Base-by-base conservation (phyloP, 2,329 filamentous ascomycete genomes). In the Gnomoniopsis smithogilvyi region DNA sequence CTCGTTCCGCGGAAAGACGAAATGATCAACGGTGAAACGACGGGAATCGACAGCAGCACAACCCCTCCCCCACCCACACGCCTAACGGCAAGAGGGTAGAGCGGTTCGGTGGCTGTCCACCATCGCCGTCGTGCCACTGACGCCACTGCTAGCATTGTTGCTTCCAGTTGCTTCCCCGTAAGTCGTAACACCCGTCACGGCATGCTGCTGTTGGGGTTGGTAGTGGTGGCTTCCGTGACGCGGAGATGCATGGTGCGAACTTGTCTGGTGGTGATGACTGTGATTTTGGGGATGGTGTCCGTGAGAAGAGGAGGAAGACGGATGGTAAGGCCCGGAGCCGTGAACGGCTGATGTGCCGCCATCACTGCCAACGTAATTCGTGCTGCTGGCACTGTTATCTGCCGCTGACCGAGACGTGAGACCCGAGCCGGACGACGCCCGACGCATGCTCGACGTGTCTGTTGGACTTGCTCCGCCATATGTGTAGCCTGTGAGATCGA, bases 401-500 rank as follows among this genome's bases (percentile, higher is more conserved):
- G 50, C 53, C 8, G 53, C 30, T 2, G 60, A 62, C n/a, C 57
- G 60, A 24, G 50, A 54, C 2, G 60, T 62, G 49, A 60, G 34
- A 26, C 57, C 57, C 19, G 60, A 59, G 6, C 49, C 56, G 15
- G 60, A 54, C 6, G 60, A 62, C 2, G 57, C 56, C 19, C 60
- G 60, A 17, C 57, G 57, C 21, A 62, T 36, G 53, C 57, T 54
- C 12, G 60, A 54, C 14, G 57, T 46, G 21, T 60, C 60, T 54
- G 53, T 45, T 38, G 60, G 60, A 51, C 60, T 60, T 55, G 66
- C 66, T 52, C 52, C 51, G 4, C 67, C 64, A 33, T 68, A 62
- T 3, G 67, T 68, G 56, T 70, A 70, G 3, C 56, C 55, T 38
- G 48, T 55, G 45, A 69, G 56, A 46, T 69, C 67, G 19, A 68